Percentiles rank a stretch among this genome's conserved stretches.
phyloP scores from a whole-genome alignment of 148 eudicot species.

The Salicornia ramosissima region DNA sequence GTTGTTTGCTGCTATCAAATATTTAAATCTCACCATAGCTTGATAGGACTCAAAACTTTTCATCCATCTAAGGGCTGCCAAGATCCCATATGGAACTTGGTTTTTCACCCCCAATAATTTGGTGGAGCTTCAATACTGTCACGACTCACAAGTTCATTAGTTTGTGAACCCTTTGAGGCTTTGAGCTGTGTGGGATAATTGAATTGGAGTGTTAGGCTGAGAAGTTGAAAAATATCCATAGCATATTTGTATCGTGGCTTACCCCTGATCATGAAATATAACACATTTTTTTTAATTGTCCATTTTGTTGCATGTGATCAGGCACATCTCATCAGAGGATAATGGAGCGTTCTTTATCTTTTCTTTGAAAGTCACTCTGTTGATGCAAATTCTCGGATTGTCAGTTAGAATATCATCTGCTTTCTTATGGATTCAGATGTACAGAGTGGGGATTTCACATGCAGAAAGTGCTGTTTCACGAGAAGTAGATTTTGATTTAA shows the following conservation, averaged over 20 bases:
- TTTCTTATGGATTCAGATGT: constrained; percentile 91
- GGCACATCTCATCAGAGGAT: constrained; percentile 61
- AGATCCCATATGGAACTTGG: too few species aligned
- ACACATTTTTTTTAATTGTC: not conserved
- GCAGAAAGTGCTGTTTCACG: constrained; percentile 50
- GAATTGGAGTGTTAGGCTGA: not conserved
- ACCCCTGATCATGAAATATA: not conserved
- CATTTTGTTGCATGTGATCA: constrained; percentile 32
- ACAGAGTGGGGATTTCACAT: constrained; percentile 77
- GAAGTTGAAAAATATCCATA: not conserved
- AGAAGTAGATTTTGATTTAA: constrained; percentile 74
- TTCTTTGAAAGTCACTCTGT: constrained; percentile 61
- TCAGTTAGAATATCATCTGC: constrained; percentile 70
- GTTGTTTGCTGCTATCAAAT: too few species aligned
- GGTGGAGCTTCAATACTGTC: not conserved
- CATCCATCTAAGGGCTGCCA: too few species aligned
- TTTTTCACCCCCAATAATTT: too few species aligned
- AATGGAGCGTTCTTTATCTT: constrained; percentile 59
- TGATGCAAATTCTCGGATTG: constrained; percentile 81
- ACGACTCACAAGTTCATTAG: too few species aligned
- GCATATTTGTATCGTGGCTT: not conserved
- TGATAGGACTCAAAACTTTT: too few species aligned
- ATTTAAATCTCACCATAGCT: too few species aligned
- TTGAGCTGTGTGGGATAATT: too few species aligned
- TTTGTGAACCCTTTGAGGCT: too few species aligned